Evolutionary conservation across 768 basidiomycete species (phyloP).

Genomic region (Vararia minispora): DNA sequence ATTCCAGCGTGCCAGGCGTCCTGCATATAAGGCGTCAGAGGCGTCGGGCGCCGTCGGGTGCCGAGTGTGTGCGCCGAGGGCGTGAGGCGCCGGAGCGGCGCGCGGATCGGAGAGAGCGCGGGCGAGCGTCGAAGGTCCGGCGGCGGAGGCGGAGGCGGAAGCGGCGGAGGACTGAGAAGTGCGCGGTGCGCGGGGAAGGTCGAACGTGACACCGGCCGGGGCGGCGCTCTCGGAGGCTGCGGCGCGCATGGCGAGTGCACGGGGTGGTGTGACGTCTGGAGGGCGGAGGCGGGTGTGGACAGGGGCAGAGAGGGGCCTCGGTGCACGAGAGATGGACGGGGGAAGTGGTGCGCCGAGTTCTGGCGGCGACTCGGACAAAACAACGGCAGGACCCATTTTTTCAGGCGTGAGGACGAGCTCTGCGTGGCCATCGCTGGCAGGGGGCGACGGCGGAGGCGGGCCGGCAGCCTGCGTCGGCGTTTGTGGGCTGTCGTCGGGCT

Average conservation of each 20-base stretch:
- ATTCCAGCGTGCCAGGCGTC: constrained; percentile 52
- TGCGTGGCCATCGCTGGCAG: constrained; percentile 26
- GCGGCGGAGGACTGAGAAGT: constrained; percentile 9
- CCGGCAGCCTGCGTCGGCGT: too few species aligned
- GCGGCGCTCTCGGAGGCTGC: background rate
- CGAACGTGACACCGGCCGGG: background rate
- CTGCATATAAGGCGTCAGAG: constrained; percentile 19
- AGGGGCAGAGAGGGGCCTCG: constrained; percentile 3
- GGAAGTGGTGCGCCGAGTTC: background rate
- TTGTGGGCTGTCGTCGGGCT: constrained; percentile 16
- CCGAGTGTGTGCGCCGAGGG: too few species aligned
- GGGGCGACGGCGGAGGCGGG: constrained; percentile 49
- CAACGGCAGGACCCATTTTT: too few species aligned
- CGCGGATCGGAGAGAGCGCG: constrained; percentile 13
- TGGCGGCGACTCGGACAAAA: background rate
- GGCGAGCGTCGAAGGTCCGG: constrained; percentile 10
- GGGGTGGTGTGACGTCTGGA: background rate
- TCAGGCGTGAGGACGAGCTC: too few species aligned
- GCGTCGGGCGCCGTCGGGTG: too few species aligned
- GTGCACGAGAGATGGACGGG: too few species aligned
- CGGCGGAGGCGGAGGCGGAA: constrained; percentile 7
- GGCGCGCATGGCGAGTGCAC: background rate
- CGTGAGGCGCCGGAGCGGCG: constrained; percentile 8
- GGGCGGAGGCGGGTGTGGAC: constrained; percentile 5
- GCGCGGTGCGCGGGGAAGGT: constrained; percentile 1